Conservation (phyloP, 768 basidiomycete genomes). For the Megacollybia marginata region DNA sequence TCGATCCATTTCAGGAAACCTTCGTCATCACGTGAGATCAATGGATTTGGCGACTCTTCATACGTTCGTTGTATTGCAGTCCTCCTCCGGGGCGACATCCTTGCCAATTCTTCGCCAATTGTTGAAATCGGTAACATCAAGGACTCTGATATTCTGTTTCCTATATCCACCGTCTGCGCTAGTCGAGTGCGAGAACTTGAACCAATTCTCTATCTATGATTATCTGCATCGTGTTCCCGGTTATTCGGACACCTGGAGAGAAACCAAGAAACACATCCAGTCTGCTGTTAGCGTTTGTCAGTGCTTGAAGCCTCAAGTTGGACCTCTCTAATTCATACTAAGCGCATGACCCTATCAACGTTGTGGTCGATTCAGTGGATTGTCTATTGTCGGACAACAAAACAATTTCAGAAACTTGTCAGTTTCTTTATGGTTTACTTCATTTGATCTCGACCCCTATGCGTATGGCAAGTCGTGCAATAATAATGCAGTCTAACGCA, state of each 20-base stretch:
- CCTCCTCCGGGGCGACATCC: background rate
- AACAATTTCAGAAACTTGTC: constrained; percentile 45
- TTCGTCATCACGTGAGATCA: too few relatives aligned
- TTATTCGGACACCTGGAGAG: constrained; percentile 32
- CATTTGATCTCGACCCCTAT: constrained; percentile 22
- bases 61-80: background rate
- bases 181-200: constrained; percentile 15
- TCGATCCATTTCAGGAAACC: too few relatives aligned
- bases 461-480: background rate
- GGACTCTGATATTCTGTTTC: constrained; percentile 46
- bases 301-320: background rate
- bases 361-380: constrained; percentile 70
- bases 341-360: constrained; percentile 45
- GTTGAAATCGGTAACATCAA: constrained; percentile 4
- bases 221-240: constrained; percentile 44
- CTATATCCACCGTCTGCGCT: constrained; percentile 46
- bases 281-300: constrained; percentile 33
- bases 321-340: constrained; percentile 6
- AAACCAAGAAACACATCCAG: constrained; percentile 30
- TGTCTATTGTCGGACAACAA: constrained; percentile 53
- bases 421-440: constrained; percentile 42
- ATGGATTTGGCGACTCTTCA: too few relatives aligned
- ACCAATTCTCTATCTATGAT: constrained; percentile 37
- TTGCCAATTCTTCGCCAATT: background rate
- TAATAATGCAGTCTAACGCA: background rate